These are phyloP conservation scores for Parietichytrium sp. DNA, from an alignment of 108 stramenopile genomes.

Conservation along the genomic window DNA sequence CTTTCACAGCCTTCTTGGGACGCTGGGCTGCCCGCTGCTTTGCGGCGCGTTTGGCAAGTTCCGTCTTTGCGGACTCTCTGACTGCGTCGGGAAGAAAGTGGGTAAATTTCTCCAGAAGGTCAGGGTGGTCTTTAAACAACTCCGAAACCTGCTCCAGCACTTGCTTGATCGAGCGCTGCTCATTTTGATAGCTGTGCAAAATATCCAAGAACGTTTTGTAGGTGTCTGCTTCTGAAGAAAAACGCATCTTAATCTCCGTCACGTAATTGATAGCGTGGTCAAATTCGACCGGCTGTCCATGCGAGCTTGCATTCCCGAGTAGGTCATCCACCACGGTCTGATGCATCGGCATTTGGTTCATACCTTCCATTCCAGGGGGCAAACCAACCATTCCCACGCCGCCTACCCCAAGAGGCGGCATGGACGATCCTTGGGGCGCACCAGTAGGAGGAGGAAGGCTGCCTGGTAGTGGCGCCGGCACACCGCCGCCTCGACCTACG, in stretches of 20 bases:
- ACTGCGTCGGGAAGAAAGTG: conserved; percentile 98
- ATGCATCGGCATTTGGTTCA: too few relatives aligned
- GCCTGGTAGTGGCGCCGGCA: background rate
- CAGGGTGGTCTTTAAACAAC: conserved; percentile 95
- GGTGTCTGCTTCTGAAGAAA: conserved; percentile 84
- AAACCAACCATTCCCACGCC: too few relatives aligned
- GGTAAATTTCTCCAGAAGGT: conserved; percentile 94
- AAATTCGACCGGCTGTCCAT: conserved; percentile 78
- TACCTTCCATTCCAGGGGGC: too few relatives aligned
- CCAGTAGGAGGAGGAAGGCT: background rate
- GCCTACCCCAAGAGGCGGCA: background rate
- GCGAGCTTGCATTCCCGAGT: background rate
- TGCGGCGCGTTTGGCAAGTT: conserved; percentile 76
- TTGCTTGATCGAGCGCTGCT: conserved; percentile 95
- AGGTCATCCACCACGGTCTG: background rate
- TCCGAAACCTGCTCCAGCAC: conserved; percentile 89
- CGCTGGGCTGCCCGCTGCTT: conserved; percentile 46
- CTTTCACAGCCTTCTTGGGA: conserved; percentile 53
- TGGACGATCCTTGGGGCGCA: background rate
- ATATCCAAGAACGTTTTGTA: conserved; percentile 97
- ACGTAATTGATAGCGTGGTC: conserved; percentile 99
- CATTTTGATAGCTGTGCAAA: conserved; percentile 96
- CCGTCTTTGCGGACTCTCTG: conserved; percentile 88
- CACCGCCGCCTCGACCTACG: background rate
- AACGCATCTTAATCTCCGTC: conserved; percentile 70